Evolutionary conservation across 2,329 filamentous ascomycete genomes (phyloP).

Genomic region (Sclerotinia subarctica): DNA sequence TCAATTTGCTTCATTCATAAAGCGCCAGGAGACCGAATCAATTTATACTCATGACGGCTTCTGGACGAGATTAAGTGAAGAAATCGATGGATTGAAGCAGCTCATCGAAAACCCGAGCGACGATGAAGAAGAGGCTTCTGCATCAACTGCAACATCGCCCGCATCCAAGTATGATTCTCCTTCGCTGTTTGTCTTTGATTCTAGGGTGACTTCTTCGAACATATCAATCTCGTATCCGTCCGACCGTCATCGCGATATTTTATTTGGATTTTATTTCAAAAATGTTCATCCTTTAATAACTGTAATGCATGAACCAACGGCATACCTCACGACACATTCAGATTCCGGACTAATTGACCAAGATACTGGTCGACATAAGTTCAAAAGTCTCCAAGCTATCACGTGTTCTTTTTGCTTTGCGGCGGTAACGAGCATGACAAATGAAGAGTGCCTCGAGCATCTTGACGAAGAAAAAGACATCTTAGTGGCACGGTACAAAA

Average conservation of each 20-base stretch:
- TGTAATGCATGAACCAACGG: constrained; percentile 4
- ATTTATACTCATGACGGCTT: constrained; percentile 19
- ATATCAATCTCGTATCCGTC: constrained; percentile 14
- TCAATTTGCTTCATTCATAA: constrained; percentile 18
- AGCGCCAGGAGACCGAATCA: constrained; percentile 12
- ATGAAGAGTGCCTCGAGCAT: constrained; percentile 44
- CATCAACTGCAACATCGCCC: constrained; percentile 2
- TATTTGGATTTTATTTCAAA: constrained; percentile 4
- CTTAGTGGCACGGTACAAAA: constrained; percentile 21
- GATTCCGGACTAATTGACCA: background rate
- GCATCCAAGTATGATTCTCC: constrained; percentile 16
- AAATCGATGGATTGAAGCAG: constrained; percentile 19
- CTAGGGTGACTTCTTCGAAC: background rate
- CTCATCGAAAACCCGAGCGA: constrained; percentile 17
- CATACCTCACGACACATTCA: background rate
- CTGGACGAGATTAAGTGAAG: constrained; percentile 21
- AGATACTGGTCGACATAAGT: constrained; percentile 15
- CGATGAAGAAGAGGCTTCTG: constrained; percentile 16
- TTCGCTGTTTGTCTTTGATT: constrained; percentile 14
- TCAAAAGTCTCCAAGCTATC: constrained; percentile 16
- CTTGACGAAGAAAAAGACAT: constrained; percentile 50
- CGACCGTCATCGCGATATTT: background rate
- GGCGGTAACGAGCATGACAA: constrained; percentile 41
- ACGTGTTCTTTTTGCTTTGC: constrained; percentile 7
- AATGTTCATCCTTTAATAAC: constrained; percentile 18